A percentile compares a stretch with the other conserved stretches of the same genome.
phyloP scores from a whole-genome alignment of 2,329 filamentous ascomycete genomes.

The Waltergamsia citrina region DNA sequence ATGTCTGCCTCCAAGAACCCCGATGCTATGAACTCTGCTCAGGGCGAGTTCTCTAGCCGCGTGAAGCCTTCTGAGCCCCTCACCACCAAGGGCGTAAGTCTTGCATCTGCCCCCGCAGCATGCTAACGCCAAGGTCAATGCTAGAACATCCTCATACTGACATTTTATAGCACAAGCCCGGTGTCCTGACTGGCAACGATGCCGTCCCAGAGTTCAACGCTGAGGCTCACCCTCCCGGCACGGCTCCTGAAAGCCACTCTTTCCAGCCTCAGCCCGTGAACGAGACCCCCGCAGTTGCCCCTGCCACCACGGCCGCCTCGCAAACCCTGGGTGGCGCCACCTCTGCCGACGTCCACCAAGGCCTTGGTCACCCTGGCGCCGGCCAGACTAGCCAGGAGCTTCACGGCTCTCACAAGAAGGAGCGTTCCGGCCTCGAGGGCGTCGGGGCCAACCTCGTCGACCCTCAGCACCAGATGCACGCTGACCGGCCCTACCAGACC shows the following conservation, averaged over 20 bases:
- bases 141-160: background rate
- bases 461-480: constrained; percentile 16
- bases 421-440: constrained; percentile 27
- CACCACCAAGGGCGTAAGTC: constrained; percentile 42
- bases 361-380: constrained; percentile 30
- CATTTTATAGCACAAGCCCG: constrained; percentile 48
- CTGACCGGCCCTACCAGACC: constrained; percentile 17
- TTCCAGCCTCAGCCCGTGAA: constrained; percentile 26
- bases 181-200: constrained; percentile 51
- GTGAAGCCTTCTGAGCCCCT: constrained; percentile 42
- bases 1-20: constrained; percentile 37
- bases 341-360: constrained; percentile 30
- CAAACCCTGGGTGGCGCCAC: constrained; percentile 34
- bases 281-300: constrained; percentile 25
- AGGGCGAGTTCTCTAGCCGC: constrained; percentile 46
- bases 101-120: background rate
- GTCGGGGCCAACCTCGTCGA: constrained; percentile 21
- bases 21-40: constrained; percentile 37
- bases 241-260: constrained; percentile 41
- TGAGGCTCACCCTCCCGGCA: constrained; percentile 50
- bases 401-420: constrained; percentile 27
- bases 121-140: too few species aligned
- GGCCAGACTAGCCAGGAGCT: constrained; percentile 32
- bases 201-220: constrained; percentile 52
- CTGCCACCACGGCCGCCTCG: constrained; percentile 17